These are phyloP conservation scores for Cystobasidium tubakii DNA, from an alignment of 768 basidiomycete species.

Conservation along the genomic window DNA sequence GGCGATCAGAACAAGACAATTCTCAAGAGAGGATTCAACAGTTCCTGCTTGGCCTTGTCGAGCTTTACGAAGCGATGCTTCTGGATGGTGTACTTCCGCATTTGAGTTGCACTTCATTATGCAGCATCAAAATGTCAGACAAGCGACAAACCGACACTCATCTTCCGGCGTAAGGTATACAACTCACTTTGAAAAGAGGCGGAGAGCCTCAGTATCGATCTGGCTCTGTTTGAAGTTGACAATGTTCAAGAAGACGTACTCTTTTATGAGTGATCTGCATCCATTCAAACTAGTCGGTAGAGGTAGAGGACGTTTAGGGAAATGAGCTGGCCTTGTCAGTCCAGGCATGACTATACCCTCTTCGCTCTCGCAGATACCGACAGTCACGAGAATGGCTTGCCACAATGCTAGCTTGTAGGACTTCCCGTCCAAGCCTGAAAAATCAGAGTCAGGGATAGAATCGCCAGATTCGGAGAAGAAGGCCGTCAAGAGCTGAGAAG, in stretches of 20 bases:
- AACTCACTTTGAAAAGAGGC: background rate
- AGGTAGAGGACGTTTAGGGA: background rate
- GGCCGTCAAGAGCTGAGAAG: background rate
- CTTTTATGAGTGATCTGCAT: background rate
- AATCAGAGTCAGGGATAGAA: background rate
- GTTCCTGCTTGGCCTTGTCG: background rate
- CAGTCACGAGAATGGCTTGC: background rate
- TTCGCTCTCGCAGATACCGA: background rate
- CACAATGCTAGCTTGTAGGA: conserved; percentile 2
- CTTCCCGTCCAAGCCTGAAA: background rate
- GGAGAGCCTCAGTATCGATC: background rate
- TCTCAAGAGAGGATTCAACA: background rate
- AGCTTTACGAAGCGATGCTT: background rate
- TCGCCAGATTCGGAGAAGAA: background rate
- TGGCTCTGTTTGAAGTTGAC: background rate
- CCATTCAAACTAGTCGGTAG: background rate
- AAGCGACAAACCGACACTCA: too few relatives aligned
- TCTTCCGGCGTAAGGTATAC: too few relatives aligned
- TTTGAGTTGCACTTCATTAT: background rate
- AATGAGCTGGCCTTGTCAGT: background rate
- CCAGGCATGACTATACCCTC: background rate
- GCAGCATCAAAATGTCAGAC: too few relatives aligned
- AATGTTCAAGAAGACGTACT: conserved; percentile 7
- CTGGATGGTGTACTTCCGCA: background rate
- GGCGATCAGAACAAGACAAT: background rate